Base-by-base conservation (phyloP, 768 basidiomycete genomes). In the Clitopilus passeckerianus region DNA sequence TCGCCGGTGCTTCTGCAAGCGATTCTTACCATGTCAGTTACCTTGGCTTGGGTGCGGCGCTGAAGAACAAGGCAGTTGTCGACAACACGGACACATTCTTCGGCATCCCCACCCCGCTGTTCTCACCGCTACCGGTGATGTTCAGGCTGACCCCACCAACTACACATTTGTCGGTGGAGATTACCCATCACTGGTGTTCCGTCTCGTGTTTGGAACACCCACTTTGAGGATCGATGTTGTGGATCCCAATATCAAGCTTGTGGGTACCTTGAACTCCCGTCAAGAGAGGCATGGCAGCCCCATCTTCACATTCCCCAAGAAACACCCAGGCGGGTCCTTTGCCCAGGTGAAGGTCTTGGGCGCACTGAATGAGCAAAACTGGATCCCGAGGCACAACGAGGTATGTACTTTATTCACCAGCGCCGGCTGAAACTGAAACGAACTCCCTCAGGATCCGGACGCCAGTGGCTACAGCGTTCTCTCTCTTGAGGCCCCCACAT, bases 21-120 rank as follows among this genome's bases (percentile, higher is more conserved):
- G 76, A 80, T 59, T 73, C 65, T 7, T 67, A 73, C 56, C 73
- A 78, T 24, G 74, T 79, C 14, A 72, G 80, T 1, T 85, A 82
- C 64, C 68, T 84, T 14, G 84, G 83, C 69, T 64, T 69, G 5
- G 66, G 61, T 6, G 71, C 66, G 70, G 72, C 72, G n/a, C 71
- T 85, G 60, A 77, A 75, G 64, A 71, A 83, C 60, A 77, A 78
- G 61, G 76, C 77, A 33, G 76, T 85, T 37, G 64, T 86, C 44
- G 85, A 86, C 65, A 74, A 78, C 67, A 82, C 80, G 1, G 73
- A 79, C 53, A 59, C 60, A 10, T 76, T 77, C 71, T 80, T 84
- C 60, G 80, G 80, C n/a, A 64, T 76, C 4, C 59, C 68, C 20
- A 64, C 81, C 1, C 83, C 84, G 70, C 72, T 3, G 53, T 84